Percentiles rank a stretch among this genome's conserved stretches.
phyloP scores from a whole-genome alignment of 352 stramenopile genomes.

The Globisporangium megalacanthum region DNA sequence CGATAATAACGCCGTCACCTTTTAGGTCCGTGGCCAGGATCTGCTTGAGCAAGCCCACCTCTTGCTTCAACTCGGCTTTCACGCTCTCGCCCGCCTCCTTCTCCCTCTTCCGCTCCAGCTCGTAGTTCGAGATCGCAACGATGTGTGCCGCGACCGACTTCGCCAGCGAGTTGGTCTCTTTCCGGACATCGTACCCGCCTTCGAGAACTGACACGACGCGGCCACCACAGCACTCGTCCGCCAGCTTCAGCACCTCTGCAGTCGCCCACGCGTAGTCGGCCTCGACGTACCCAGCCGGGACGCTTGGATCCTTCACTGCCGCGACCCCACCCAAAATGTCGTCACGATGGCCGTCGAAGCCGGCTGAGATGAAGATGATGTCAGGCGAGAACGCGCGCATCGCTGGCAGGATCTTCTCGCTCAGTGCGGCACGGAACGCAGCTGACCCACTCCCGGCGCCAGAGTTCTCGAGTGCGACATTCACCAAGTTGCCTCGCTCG shows the following conservation, averaged over 20 bases:
- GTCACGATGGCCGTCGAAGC: conserved; percentile 85
- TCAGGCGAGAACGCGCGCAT: conserved; percentile 69
- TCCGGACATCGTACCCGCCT: conserved; percentile 77
- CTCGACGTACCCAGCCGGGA: conserved; percentile 76
- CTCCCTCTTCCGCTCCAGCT: conserved; percentile 24
- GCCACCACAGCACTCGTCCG: conserved; percentile 70
- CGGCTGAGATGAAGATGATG: conserved; percentile 86
- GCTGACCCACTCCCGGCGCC: conserved; percentile 57
- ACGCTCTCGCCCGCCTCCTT: conserved; percentile 1
- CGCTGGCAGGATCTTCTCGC: conserved; percentile 62
- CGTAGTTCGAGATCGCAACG: conserved; percentile 60
- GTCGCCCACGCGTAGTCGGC: conserved; percentile 82
- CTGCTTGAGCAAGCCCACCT: conserved; percentile 37
- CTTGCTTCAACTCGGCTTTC: conserved; percentile 25
- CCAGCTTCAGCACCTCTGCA: conserved; percentile 67
- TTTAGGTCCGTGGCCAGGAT: conserved; percentile 47
- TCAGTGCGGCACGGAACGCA: conserved; percentile 58
- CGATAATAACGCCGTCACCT: conserved; percentile 41
- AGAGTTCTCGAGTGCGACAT: conserved; percentile 73
- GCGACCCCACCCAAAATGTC: conserved; percentile 77
- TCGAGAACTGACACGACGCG: conserved; percentile 84
- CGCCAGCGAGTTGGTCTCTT: conserved; percentile 76
- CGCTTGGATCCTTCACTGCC: conserved; percentile 69
- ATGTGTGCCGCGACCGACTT: conserved; percentile 80
- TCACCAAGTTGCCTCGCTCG: conserved; percentile 55